Percentiles rank a stretch among this genome's conserved stretches.
Conservation (phyloP, 495 filamentous ascomycete species). For the Aspergillus ellipticus region DNA sequence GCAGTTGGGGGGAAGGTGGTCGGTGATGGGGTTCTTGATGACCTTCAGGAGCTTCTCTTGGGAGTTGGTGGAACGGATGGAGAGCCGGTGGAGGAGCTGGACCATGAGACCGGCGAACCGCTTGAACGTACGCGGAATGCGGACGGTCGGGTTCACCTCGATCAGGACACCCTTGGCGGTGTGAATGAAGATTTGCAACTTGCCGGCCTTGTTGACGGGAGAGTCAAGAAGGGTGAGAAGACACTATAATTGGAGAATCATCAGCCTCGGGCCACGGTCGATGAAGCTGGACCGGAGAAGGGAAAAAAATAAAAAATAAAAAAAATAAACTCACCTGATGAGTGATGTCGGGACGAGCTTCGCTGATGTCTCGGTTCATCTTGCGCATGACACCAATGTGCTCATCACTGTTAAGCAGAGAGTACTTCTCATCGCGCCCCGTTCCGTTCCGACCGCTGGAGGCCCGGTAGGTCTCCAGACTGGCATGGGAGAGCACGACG, state of each 20-base stretch:
- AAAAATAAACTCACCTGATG: slow-evolving; percentile 75
- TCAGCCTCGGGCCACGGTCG: too few species aligned
- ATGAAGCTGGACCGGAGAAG: too few species aligned
- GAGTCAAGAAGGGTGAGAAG: slow-evolving; percentile 96
- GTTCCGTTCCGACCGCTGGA: slow-evolving; percentile 64
- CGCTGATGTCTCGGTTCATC: slow-evolving; percentile 98
- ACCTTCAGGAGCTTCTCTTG: slow-evolving; percentile 97
- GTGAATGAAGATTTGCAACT: slow-evolving; percentile 96
- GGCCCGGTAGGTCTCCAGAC: slow-evolving; percentile 93
- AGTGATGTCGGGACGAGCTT: slow-evolving; percentile 94
- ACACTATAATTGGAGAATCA: slow-evolving; percentile 55
- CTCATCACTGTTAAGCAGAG: slow-evolving; percentile 95
- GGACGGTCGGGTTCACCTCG: slow-evolving; percentile 93
- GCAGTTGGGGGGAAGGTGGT: slow-evolving; percentile 94
- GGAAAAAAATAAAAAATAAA: too few species aligned
- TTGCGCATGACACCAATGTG: slow-evolving; percentile 99
- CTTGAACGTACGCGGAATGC: slow-evolving; percentile 97
- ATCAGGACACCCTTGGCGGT: slow-evolving; percentile 96
- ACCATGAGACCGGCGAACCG: slow-evolving; percentile 98
- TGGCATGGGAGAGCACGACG: slow-evolving; percentile 94
- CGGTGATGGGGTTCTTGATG: slow-evolving; percentile 94
- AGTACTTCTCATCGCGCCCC: slow-evolving; percentile 86
- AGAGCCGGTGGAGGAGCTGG: slow-evolving; percentile 92
- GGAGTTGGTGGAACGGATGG: slow-evolving; percentile 91
- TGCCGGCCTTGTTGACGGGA: slow-evolving; percentile 96